Percentiles rank a stretch among this genome's conserved stretches.
Evolutionary conservation across 164 flowering plant species (phyloP).

Genomic region (grape (Vitis vinifera)): DNA sequence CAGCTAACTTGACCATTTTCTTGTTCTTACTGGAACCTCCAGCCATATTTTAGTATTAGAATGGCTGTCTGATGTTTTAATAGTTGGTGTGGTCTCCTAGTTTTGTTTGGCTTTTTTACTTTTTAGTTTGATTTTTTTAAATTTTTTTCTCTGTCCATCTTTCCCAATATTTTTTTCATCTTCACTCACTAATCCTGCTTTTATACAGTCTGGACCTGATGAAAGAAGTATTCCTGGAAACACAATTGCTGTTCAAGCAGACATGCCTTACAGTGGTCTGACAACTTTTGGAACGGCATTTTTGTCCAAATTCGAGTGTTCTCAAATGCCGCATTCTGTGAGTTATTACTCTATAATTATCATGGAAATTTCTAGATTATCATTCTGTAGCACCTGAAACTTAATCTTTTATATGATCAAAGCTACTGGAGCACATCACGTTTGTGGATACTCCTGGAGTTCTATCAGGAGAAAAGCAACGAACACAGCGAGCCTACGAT

Average conservation of each 20-base stretch:
- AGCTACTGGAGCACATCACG: slow-evolving; percentile 93
- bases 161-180: not conserved
- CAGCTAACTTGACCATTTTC: not conserved
- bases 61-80: not conserved
- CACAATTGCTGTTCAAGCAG: slow-evolving; percentile 96
- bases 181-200: not conserved
- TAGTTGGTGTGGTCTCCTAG: no score
- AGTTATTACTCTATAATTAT: slow-evolving; percentile 26
- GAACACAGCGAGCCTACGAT: slow-evolving; percentile 94
- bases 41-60: not conserved
- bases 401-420: slow-evolving; percentile 13
- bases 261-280: slow-evolving; percentile 94
- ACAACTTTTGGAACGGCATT: slow-evolving; percentile 91
- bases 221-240: slow-evolving; percentile 96
- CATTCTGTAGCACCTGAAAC: slow-evolving; percentile 1
- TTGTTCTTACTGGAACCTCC: not conserved
- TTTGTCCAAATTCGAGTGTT: slow-evolving; percentile 96
- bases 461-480: slow-evolving; percentile 94
- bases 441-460: slow-evolving; percentile 99
- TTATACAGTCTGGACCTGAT: slow-evolving; percentile 82
- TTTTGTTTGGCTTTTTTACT: not conserved
- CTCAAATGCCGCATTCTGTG: slow-evolving; percentile 98
- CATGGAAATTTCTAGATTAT: not conserved
- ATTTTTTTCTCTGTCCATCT: not conserved
- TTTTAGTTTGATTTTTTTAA: not conserved